phyloP scores from a whole-genome alignment of 164 flowering plant species.

The Piper betle region DNA sequence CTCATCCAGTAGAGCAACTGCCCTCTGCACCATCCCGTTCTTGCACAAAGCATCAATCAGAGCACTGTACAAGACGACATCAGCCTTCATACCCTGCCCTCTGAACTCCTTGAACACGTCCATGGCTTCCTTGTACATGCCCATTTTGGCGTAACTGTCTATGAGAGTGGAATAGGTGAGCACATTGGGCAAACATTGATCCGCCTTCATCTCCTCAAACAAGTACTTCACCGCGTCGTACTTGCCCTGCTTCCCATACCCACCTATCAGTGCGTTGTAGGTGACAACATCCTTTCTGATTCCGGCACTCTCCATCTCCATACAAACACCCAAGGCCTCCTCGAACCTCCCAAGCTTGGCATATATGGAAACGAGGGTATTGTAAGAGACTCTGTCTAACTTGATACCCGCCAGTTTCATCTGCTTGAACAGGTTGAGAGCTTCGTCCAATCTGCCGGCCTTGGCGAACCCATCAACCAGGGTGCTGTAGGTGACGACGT shows the following conservation, averaged over 20 bases:
- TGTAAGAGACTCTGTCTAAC: slow-evolving; percentile 78
- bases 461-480: slow-evolving; percentile 90
- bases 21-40: slow-evolving; percentile 73
- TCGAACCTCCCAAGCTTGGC: slow-evolving; percentile 76
- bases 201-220: slow-evolving; percentile 59
- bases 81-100: slow-evolving; percentile 72
- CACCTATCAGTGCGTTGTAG: slow-evolving; percentile 81
- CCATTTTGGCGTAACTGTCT: slow-evolving; percentile 78
- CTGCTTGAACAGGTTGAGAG: slow-evolving; percentile 51
- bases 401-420: slow-evolving; percentile 64
- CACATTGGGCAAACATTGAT: slow-evolving; percentile 44
- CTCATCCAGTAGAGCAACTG: slow-evolving; percentile 71
- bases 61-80: slow-evolving; percentile 94
- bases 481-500: slow-evolving; percentile 91
- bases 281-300: slow-evolving; percentile 82
- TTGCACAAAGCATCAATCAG: slow-evolving; percentile 87
- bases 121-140: slow-evolving; percentile 75
- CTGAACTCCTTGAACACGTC: slow-evolving; percentile 67
- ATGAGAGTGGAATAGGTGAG: slow-evolving; percentile 86
- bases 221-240: slow-evolving; percentile 50
- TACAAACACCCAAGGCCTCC: slow-evolving; percentile 63
- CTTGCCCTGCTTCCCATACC: slow-evolving; percentile 84
- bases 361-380: slow-evolving; percentile 69
- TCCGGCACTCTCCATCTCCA: slow-evolving; percentile 73
- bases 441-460: slow-evolving; percentile 70